These are phyloP conservation scores for Hygrocybe punicea DNA, from an alignment of 768 basidiomycete genomes.

Conservation along the genomic window DNA sequence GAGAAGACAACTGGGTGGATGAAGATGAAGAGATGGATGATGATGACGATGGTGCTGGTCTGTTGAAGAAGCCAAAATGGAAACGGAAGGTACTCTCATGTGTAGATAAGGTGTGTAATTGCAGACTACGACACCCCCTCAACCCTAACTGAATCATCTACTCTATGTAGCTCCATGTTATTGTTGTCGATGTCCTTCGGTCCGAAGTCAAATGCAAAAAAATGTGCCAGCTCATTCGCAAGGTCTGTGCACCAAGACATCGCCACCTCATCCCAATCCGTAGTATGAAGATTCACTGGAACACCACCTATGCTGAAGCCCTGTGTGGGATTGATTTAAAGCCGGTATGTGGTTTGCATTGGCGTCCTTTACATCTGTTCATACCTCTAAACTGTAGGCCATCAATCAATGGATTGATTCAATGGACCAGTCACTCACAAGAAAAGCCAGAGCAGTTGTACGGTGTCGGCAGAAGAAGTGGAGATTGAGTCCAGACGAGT, in stretches of 20 bases:
- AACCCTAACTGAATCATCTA: background rate
- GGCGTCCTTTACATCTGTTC: background rate
- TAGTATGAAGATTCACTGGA: too few relatives aligned
- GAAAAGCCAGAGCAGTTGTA: background rate
- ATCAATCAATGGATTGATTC: background rate
- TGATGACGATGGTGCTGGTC: background rate
- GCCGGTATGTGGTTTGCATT: background rate
- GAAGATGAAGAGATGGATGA: background rate
- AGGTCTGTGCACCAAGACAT: background rate
- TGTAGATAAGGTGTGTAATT: background rate
- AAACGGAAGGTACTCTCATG: background rate
- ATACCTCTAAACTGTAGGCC: background rate
- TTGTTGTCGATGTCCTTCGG: background rate
- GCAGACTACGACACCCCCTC: background rate
- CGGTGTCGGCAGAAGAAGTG: background rate
- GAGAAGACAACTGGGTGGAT: background rate
- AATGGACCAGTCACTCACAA: background rate
- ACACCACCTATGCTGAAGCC: background rate
- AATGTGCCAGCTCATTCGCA: background rate
- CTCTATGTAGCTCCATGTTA: background rate
- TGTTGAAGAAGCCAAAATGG: background rate
- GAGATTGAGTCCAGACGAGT: background rate
- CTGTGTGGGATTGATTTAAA: background rate
- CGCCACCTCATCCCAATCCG: too few relatives aligned
- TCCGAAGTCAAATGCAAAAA: constrained; percentile 1